These are phyloP conservation scores for Hortaea sp. DNA, from an alignment of 2,329 filamentous ascomycete genomes.

Conservation along the genomic window DNA sequence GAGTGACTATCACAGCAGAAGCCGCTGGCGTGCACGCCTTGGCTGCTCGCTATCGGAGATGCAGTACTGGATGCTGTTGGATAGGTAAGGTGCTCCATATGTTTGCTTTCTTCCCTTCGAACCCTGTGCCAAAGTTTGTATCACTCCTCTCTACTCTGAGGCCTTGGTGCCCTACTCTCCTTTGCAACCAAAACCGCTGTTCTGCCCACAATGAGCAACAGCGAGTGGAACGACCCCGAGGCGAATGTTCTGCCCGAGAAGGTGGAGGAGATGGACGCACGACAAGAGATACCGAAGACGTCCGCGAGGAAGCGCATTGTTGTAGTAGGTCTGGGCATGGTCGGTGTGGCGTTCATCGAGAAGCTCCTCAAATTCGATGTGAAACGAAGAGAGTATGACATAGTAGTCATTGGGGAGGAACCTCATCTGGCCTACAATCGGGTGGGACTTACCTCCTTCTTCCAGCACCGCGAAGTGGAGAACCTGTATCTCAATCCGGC, in stretches of 20 bases:
- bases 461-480: conserved; percentile 74
- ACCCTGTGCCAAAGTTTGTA: background rate
- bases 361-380: conserved; percentile 80
- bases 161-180: background rate
- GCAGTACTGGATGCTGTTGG: too few species aligned
- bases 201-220: conserved; percentile 29
- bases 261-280: conserved; percentile 26
- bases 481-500: conserved; percentile 78
- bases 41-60: too few species aligned
- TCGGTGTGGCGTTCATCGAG: conserved; percentile 53
- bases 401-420: conserved; percentile 82
- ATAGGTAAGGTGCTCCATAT: too few species aligned
- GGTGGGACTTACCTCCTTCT: conserved; percentile 81
- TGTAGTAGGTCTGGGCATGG: conserved; percentile 84
- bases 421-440: conserved; percentile 82
- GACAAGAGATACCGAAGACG: conserved; percentile 25
- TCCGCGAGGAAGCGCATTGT: conserved; percentile 56
- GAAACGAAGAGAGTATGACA: conserved; percentile 63
- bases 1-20: too few species aligned
- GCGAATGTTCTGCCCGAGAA: conserved; percentile 36
- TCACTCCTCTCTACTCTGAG: background rate
- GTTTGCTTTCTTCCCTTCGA: too few species aligned
- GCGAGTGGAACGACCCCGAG: conserved; percentile 37
- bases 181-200: too few species aligned
- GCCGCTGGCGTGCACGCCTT: too few species aligned